Percentiles rank a stretch among this genome's conserved stretches.
phyloP scores from a whole-genome alignment of 2,329 filamentous ascomycete species.

The Cercospora beticola region DNA sequence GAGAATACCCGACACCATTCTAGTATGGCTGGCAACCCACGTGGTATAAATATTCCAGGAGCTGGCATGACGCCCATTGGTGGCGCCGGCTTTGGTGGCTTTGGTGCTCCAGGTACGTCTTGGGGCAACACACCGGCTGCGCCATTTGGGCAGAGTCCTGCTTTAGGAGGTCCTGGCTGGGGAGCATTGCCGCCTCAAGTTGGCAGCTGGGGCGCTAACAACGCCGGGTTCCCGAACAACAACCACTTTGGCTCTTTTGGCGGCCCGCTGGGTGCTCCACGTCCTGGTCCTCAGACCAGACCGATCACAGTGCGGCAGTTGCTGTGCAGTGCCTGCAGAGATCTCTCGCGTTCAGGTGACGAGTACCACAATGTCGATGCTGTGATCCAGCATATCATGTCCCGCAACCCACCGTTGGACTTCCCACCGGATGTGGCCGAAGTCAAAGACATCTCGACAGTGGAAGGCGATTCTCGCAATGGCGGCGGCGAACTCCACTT shows the following conservation, averaged over 20 bases:
- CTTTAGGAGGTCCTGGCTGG: constrained; percentile 41
- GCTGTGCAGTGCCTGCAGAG: constrained; percentile 76
- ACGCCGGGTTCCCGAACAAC: constrained; percentile 52
- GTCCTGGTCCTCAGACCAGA: constrained; percentile 42
- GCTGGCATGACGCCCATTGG: constrained; percentile 35
- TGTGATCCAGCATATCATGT: constrained; percentile 64
- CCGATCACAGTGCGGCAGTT: constrained; percentile 69
- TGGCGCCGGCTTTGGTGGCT: constrained; percentile 28
- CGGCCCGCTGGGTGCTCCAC: constrained; percentile 45
- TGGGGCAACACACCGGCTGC: constrained; percentile 47
- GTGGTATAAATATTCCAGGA: constrained; percentile 31
- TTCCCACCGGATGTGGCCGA: constrained; percentile 62
- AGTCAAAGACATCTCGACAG: constrained; percentile 82
- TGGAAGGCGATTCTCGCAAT: constrained; percentile 80
- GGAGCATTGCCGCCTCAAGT: constrained; percentile 37
- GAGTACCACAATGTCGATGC: constrained; percentile 69
- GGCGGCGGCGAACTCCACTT: constrained; percentile 86
- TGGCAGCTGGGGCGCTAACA: constrained; percentile 37
- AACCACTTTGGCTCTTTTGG: constrained; percentile 35
- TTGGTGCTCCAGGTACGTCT: constrained; percentile 37
- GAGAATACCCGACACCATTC: constrained; percentile 41
- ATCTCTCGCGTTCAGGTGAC: constrained; percentile 51
- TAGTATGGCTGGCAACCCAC: constrained; percentile 37
- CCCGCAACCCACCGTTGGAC: constrained; percentile 57
- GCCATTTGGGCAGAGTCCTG: constrained; percentile 41